Base-by-base conservation (phyloP, 306 rosid species). In the Vachellia pachyceras region DNA sequence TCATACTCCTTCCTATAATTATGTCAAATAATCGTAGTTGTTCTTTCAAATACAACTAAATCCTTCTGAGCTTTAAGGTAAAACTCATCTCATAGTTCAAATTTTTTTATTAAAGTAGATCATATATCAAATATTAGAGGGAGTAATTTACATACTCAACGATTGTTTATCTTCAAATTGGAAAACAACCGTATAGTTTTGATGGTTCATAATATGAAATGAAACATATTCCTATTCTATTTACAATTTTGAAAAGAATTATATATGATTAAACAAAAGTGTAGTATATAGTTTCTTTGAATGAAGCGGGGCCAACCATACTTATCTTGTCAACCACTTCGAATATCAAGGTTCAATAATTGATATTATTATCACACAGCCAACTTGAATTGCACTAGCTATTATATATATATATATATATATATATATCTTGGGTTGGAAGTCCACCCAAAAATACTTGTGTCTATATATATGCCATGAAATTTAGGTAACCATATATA, bases 281-380 rank as follows among this genome's bases (percentile, higher is more conserved):
- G 9, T 57, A 8, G 9, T 10, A 17, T 11, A 45, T 10, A 13
- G 12, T 55, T 55, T 20, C 61, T 55, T 7, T 55, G 22, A 18
- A 37, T 47, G 60, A 2, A 22, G 65, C 11, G 35, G 65, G 65
- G 35, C 65, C 65, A 58, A 4, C 33, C 15, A 58, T 58, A 4
- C 36, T 58, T 22, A 58, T 22, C 35, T 23, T 58, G 65, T 58
- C 36, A 58, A 22, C 65, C 64, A 22, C 64, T 57, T 58, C 35
- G 65, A 58, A 58, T 58, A 22, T 22, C 22, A 58, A 58, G 65
- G 65, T 58, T 58, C 65, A 58, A 22, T 58, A 22, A 58, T 55
- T 55, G 63, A 55, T 55, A 60, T 29, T 12, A 25, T 61, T 12
- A 25, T 61, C 10, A 29, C 17, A 13, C 8, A 29, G 7, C 40